Evolutionary conservation across 306 rosid genomes (phyloP), one percentile per base, ranked within the genome.

Genomic region (Vigna trinervia): DNA sequence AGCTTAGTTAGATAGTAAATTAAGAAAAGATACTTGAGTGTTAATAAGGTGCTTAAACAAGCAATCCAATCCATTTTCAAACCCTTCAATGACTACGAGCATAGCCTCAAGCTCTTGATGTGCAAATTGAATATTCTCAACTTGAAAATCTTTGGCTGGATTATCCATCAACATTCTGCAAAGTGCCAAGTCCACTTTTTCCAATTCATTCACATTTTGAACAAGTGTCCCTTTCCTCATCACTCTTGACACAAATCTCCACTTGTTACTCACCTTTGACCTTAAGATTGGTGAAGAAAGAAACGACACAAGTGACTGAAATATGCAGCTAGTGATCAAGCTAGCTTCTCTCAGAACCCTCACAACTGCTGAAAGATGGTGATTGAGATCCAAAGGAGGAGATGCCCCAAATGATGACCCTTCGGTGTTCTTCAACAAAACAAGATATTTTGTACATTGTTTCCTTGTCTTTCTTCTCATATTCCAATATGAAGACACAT

Each of bases 41-140:
- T 84, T 85, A 57, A 93, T 90, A 78, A 90, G 81, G 74, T 80
- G 85, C 85, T 90, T 86, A 85, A 89, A 93, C 86, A 93, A 74
- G 43, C 90, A 47, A 73, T 86, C 94, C 78, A 88, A 68, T 10
- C 86, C 90, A 76, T 75, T 78, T 74, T 90, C 96, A 70, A 90
- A 38, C 43, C 81, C 84, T 78, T 80, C 90, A 45, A 89, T 74
- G 58, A 81, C 82, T 1, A 6, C 64, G 34, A 87, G 89, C 76
- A 90, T 80, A 45, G 67, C 83, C 78, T 83, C 79, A 82, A 89
- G 79, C 73, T 73, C 87, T 61, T 61, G 77, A 48, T 87, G 84
- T 19, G 87, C 86, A 34, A 22, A 36, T 76, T 87, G 78, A 51
- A 87, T 80, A 84, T 83, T 89, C 72, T 80, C 86, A n/a, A 19